A percentile compares a stretch with the other conserved stretches of the same genome.
Conservation (phyloP, 2,329 filamentous ascomycete species). For the Lachnellula cervina region DNA sequence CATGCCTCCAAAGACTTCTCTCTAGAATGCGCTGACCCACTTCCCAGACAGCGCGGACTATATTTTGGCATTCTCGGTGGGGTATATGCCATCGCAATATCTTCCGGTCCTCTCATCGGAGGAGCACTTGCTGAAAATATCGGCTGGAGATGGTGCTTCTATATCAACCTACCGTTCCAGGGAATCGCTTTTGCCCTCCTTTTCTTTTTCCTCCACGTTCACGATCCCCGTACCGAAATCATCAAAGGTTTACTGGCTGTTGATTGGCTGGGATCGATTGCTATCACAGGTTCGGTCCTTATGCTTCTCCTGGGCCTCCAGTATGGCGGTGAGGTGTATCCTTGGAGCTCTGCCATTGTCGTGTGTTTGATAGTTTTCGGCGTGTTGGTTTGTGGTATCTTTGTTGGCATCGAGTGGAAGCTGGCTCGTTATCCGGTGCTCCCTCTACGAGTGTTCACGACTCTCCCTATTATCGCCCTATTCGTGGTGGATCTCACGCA, state of each 20-base stretch:
- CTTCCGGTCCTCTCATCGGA: constrained; percentile 57
- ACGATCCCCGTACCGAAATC: constrained; percentile 43
- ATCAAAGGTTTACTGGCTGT: constrained; percentile 7
- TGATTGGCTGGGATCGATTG: constrained; percentile 25
- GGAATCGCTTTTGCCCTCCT: constrained; percentile 57
- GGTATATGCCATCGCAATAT: constrained; percentile 57
- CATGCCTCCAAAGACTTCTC: constrained; percentile 2
- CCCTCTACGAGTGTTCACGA: constrained; percentile 64
- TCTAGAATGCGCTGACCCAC: constrained; percentile 4
- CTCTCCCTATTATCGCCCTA: constrained; percentile 58
- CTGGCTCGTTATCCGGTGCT: constrained; percentile 68
- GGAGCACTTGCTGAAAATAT: constrained; percentile 51
- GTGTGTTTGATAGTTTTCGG: constrained; percentile 75
- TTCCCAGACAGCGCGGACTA: constrained; percentile 40
- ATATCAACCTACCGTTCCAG: constrained; percentile 42
- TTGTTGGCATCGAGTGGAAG: constrained; percentile 64
- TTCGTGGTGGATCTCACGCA: constrained; percentile 66
- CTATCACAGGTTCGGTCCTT: constrained; percentile 67
- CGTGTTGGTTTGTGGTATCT: constrained; percentile 49
- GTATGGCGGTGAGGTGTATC: constrained; percentile 37
- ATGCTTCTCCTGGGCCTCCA: constrained; percentile 81
- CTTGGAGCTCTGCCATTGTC: constrained; percentile 66
- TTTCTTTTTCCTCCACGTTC: constrained; percentile 55
- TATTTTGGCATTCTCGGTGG: constrained; percentile 57
- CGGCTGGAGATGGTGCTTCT: background rate